Percentiles rank a stretch among this genome's conserved stretches.
Conservation (phyloP, 1,284 basidiomycete species). For the Flammula alnicola region DNA sequence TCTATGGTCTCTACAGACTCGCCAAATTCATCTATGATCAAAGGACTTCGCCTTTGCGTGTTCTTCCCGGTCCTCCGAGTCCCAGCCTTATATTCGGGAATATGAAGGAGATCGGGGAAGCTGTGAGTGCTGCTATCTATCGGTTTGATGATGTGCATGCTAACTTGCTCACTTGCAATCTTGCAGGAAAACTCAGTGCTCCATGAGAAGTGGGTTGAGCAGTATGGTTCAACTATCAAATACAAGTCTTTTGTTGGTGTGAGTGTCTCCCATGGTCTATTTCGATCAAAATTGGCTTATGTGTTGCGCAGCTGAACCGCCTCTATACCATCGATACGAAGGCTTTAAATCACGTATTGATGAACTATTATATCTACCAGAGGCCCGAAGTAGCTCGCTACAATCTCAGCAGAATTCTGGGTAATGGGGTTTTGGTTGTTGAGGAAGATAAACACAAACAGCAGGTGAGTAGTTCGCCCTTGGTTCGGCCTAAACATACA, state of each 20-base stretch:
- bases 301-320: conserved; percentile 37
- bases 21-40: conserved; percentile 21
- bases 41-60: conserved; percentile 45
- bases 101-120: conserved; percentile 48
- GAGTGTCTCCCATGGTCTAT: conserved; percentile 26
- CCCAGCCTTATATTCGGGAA: conserved; percentile 60
- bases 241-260: conserved; percentile 54
- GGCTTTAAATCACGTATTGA: conserved; percentile 54
- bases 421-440: conserved; percentile 52
- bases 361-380: conserved; percentile 50
- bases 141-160: background rate
- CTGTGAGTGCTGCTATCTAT: conserved; percentile 33
- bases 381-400: conserved; percentile 44
- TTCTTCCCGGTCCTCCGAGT: conserved; percentile 55
- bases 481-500: no score
- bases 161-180: background rate
- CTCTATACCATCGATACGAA: conserved; percentile 53
- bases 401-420: conserved; percentile 43
- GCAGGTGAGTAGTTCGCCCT: conserved; percentile 45
- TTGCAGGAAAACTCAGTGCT: conserved; percentile 45
- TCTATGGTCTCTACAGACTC: conserved; percentile 22
- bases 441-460: conserved; percentile 56
- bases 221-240: conserved; percentile 57
- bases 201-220: conserved; percentile 57
- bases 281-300: background rate